Percentiles rank a stretch among this genome's conserved stretches.
Conservation (phyloP, 257 asterid species). For the Solanum rostratum region DNA sequence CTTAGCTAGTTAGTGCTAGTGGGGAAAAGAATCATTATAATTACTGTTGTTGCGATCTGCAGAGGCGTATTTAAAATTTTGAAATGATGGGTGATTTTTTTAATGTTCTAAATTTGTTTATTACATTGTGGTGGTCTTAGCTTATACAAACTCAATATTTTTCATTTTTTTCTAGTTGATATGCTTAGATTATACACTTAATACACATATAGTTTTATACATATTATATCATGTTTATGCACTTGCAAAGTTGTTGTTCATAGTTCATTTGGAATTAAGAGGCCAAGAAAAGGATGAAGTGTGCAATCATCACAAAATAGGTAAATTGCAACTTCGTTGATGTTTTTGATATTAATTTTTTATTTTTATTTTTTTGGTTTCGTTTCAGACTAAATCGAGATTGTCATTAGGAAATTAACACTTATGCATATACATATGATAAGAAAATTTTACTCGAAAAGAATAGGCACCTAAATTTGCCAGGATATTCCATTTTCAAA, state of each 20-base stretch:
- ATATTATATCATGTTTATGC: too few species aligned
- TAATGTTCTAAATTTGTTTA: not conserved
- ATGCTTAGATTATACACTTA: not conserved
- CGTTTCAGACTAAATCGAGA: too few species aligned
- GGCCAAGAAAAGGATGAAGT: not conserved
- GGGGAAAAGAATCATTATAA: not conserved
- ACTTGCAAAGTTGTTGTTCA: not conserved
- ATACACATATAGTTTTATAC: too few species aligned
- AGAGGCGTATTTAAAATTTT: too few species aligned
- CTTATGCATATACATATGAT: not conserved
- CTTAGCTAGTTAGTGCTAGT: not conserved
- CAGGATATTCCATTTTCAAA: not conserved
- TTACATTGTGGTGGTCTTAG: not conserved
- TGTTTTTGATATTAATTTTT: too few species aligned
- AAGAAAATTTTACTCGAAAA: not conserved
- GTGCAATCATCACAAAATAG: not conserved
- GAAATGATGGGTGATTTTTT: not conserved
- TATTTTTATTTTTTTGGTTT: too few species aligned
- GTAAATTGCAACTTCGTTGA: not conserved
- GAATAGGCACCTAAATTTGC: too few species aligned
- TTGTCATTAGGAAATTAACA: too few species aligned
- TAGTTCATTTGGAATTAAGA: not conserved
- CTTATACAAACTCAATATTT: not conserved
- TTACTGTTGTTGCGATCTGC: not conserved
- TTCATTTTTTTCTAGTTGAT: not conserved